Evolutionary conservation across 1,139 yeast genomes (phyloP).

Genomic region (Hyphopichia burtonii): DNA sequence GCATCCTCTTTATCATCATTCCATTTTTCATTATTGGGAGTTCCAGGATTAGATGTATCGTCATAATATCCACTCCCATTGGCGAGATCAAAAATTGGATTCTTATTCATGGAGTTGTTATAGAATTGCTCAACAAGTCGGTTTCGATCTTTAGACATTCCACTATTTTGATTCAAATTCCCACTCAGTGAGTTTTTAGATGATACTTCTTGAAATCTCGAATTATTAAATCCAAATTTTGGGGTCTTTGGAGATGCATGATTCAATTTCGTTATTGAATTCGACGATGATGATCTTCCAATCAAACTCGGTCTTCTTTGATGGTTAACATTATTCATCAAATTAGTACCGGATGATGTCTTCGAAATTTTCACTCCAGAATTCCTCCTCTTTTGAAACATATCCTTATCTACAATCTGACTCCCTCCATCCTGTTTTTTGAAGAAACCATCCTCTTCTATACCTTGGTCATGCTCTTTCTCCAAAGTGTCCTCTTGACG

Average conservation of each 20-base stretch:
- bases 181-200: conserved; percentile 1
- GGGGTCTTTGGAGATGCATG: conserved; percentile 2
- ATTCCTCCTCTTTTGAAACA: background rate
- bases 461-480: background rate
- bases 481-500: background rate
- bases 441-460: background rate
- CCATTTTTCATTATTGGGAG: background rate
- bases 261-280: background rate
- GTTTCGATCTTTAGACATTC: conserved; percentile 19
- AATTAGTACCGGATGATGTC: background rate
- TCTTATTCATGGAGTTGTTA: conserved; percentile 7
- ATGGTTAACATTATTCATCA: background rate
- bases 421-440: too few relatives aligned
- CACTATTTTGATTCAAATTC: conserved; percentile 2
- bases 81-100: background rate
- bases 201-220: background rate
- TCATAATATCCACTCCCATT: background rate
- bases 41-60: background rate
- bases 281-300: background rate
- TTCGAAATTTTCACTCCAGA: background rate
- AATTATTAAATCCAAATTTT: background rate
- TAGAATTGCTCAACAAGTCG: conserved; percentile 45
- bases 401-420: background rate
- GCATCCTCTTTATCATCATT: background rate
- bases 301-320: background rate